Conservation (phyloP, 1,284 basidiomycete species). For the Hemileia vastatrix region DNA sequence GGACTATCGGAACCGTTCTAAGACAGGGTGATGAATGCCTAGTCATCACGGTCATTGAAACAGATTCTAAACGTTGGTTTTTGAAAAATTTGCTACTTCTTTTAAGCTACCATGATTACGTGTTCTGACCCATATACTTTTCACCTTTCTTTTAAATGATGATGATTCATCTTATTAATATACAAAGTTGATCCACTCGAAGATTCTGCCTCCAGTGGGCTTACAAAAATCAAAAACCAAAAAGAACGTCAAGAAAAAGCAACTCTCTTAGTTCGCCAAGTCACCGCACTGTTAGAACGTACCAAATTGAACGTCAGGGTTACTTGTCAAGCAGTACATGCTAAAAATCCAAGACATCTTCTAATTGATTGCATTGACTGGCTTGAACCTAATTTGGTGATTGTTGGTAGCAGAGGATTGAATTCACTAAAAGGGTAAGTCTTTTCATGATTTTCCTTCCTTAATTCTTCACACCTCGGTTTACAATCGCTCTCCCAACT, state of each 20-base stretch:
- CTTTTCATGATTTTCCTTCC: too few species aligned
- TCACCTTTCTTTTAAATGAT: background rate
- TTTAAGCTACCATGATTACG: too few species aligned
- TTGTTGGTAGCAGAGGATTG: constrained; percentile 12
- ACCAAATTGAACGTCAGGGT: constrained; percentile 14
- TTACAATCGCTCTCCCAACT: too few species aligned
- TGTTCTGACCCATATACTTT: background rate
- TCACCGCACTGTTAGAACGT: constrained; percentile 14
- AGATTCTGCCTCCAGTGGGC: background rate
- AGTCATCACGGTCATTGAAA: constrained; percentile 18
- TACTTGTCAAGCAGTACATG: constrained; percentile 20
- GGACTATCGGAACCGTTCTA: constrained; percentile 22
- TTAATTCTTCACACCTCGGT: too few species aligned
- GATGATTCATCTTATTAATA: background rate
- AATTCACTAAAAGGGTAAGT: constrained; percentile 10
- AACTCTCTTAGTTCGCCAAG: constrained; percentile 12
- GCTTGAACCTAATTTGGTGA: constrained; percentile 15
- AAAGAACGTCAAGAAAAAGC: constrained; percentile 22
- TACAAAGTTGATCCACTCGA: constrained; percentile 10
- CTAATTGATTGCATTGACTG: constrained; percentile 21
- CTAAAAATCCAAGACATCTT: constrained; percentile 9
- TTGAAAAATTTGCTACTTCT: background rate
- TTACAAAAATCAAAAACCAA: constrained; percentile 15
- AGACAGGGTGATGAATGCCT: constrained; percentile 22
- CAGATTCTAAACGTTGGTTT: constrained; percentile 19